Evolutionary conservation across 2,329 filamentous ascomycete genomes (phyloP), one percentile per base, ranked within the genome.

Genomic region (Ascochyta viciae-villosae): DNA sequence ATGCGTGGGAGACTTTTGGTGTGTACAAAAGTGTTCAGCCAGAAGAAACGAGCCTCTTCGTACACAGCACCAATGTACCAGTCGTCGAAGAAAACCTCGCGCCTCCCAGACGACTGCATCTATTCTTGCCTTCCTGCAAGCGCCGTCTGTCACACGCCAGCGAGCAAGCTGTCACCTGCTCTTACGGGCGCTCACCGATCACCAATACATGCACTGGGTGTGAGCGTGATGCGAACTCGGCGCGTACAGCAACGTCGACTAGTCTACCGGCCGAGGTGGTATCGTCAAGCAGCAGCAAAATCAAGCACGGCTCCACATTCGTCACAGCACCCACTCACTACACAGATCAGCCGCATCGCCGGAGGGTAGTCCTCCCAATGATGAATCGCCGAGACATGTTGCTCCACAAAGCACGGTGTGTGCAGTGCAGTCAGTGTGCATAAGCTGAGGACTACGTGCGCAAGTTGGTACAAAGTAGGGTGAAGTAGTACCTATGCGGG

Each of bases 401-500:
- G 2, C 33, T 34, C 39, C 39, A 23, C 23, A 16, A 6, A 7
- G 10, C n/a, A 3, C 12, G 24, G 29, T 22, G 47, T 27, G 38
- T 48, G 37, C 42, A 22, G 24, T 37, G 24, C 24, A 26, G 38
- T 47, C 42, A n/a, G 24, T 37, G 24, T 54, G 29, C 39, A 54
- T 27, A 29, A 37, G 24, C 27, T 38, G 8, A 19, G 6, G 22
- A 27, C 23, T 22, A 12, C 33, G 41, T n/a, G 24, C 22, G 22
- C 15, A 6, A 33, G 26, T 45, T 43, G n/a, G 44, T 31, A 37
- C 51, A 39, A 37, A 42, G 44, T 37, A 39, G 48, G 45, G 26
- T 49, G 39, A 34, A 54, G 45, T 45, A 55, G 39, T 46, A 55
- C 52, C 40, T 37, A 55, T 31, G 52, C 35, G 52, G 52, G 52